Base-by-base conservation (phyloP, 1,284 basidiomycete species). In the Neonothopanus nambi region DNA sequence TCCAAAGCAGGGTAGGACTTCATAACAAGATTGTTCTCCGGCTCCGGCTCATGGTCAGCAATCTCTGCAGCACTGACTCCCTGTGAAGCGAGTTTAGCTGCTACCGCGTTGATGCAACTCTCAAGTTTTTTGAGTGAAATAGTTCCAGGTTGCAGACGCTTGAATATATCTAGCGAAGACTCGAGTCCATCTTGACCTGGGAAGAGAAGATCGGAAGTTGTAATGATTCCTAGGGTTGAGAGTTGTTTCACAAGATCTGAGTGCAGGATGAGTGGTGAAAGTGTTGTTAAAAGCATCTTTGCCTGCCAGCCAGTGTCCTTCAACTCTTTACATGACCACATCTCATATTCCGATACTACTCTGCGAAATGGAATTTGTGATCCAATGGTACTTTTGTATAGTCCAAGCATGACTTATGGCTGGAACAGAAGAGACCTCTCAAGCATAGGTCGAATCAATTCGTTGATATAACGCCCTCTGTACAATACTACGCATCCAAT, bases 91-190 rank as follows among this genome's bases (percentile, higher is more conserved):
- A 52, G 38, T 3, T 47, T 40, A 28, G 45, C 28, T 13, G 20
- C 18, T 13, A 57, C 35, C 2, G 36, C 23, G n/a, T 26, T 5
- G 23, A 54, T 46, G 30, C 41, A 38, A 13, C 17, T 23, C 21
- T 54, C 48, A 7, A 57, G 42, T n/a, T 51, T 47, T 20, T 41
- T 2, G 23, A 57, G 52, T 20, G 50, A 38, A 18, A 57, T 51
- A n/a, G 48, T 47, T 53, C 52, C 52, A 12, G 38, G 39, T 35
- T 47, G 39, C 26, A 57, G 9, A 23, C 48, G 51, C 30, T 44
- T 21, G 42, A 48, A 57, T 1, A 57, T 44, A 17, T 51, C 48
- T 23, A 57, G 28, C 3, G 47, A 17, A 40, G 47, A 40, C 35
- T 70, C 28, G 38, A 45, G 21, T n/a, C 24, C 24, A 2, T 3